Base-by-base conservation (phyloP, 139 green algal species). In the Micractinium conductrix region DNA sequence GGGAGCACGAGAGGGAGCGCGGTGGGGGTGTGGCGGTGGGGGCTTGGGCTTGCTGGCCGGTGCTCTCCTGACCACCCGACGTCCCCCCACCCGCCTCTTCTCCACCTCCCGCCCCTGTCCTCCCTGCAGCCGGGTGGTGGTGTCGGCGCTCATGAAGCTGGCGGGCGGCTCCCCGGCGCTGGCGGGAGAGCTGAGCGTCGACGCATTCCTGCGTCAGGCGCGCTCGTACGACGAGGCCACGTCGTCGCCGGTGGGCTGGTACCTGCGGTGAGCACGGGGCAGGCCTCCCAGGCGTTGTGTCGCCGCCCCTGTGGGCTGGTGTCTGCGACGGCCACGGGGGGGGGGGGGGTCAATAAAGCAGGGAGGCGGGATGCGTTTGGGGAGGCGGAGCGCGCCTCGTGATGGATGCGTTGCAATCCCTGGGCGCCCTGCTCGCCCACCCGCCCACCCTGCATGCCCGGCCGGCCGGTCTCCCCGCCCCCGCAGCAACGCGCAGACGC, bases 111-210 rank as follows among this genome's bases (percentile, higher is more conserved):
- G 2, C 45, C 40, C 17, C 37, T 28, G 0, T 16, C 37, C 1
- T 44, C 67, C 26, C 2, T 33, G 37, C 67, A 74, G 37, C 67
- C 19, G 37, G 53, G 91, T 98, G 44, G 93, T 98, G 6, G 87
- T 98, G 5, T 93, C 86, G 10, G 89, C 94, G 24, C 93, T 99
- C 3, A 99, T 99, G 96, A 99, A 99, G 90, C 93, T 99, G 68
- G 96, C 96, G 19, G 97, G 97, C 0, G 97, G 95, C 8, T 95
- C 90, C 1, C 91, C 93, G 30, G 92, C 87, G 9, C 91, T 98
- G 24, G 92, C 94, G 9, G 78, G 91, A 22, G 93, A 99, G 86
- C 93, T 99, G 2, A 98, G 95, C 81, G 93, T 99, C 33, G 97
- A 99, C 48, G 95, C 96, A 4, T 99, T 98, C 85, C 80, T 99